Evolutionary conservation across 1,139 yeast species (phyloP).

Genomic region (Kluyveromyces sp.): DNA sequence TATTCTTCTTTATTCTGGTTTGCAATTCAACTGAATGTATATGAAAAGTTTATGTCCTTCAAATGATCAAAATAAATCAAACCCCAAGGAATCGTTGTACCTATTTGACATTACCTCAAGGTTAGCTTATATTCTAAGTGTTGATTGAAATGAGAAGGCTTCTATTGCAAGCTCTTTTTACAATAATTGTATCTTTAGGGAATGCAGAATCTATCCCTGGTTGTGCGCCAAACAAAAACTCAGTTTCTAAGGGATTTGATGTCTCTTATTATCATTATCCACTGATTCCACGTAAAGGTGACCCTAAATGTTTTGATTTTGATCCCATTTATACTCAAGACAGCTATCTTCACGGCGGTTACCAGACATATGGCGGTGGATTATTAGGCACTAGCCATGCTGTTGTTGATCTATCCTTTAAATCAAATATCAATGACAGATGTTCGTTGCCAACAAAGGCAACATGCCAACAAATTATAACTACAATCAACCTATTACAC

Average conservation of each 20-base stretch:
- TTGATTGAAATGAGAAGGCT: no score
- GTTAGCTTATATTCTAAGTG: no score
- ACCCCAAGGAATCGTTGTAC: no score
- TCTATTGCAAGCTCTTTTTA: no score
- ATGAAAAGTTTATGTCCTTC: no score
- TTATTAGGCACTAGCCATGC: constrained; percentile 6
- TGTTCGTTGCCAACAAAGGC: neutral
- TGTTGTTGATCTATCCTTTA: constrained; percentile 12
- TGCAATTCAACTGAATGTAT: no score
- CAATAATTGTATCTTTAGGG: neutral
- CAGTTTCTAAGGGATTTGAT: neutral
- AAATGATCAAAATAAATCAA: no score
- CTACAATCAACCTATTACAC: constrained; percentile 3
- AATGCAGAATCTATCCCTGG: neutral
- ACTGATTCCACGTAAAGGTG: neutral
- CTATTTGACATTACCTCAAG: no score
- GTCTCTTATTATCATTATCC: constrained; percentile 5
- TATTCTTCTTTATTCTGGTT: no score
- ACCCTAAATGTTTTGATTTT: neutral
- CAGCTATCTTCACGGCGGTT: constrained; percentile 13
- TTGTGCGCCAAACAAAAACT: neutral
- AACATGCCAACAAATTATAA: constrained; percentile 10
- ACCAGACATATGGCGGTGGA: constrained; percentile 9
- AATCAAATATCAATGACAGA: neutral
- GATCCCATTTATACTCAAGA: constrained; percentile 5